Percentiles rank a stretch among this genome's conserved stretches.
Conservation (phyloP, 176 grass and related monocot genomes). For the Oropetium thomaeum region DNA sequence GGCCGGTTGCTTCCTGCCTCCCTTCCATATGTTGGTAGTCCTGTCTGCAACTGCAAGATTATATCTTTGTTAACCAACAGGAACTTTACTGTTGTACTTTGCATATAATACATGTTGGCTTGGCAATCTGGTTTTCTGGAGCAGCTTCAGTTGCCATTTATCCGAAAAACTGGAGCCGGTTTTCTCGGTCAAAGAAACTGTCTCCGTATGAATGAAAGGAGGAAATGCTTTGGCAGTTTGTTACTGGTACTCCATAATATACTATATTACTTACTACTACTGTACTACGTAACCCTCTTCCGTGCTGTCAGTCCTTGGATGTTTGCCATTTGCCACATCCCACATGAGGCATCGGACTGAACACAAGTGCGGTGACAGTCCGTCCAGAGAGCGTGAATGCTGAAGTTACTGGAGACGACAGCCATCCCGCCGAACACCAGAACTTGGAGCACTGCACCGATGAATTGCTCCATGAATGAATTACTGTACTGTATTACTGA, state of each 20-base stretch:
- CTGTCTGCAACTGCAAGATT: not conserved
- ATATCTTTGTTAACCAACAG: not conserved
- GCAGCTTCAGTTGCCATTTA: no score
- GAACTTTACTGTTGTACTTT: not conserved
- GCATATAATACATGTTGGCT: not conserved
- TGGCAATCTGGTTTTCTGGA: not conserved
- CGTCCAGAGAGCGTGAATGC: slow-evolving; percentile 33
- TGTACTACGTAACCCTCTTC: no score
- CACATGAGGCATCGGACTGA: slow-evolving; percentile 13
- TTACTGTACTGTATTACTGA: no score
- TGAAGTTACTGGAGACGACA: not conserved
- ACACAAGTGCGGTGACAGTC: not conserved
- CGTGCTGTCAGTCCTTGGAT: not conserved
- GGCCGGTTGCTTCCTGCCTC: not conserved
- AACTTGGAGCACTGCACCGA: not conserved
- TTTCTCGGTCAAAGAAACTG: not conserved
- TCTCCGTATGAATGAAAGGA: not conserved
- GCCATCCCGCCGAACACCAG: not conserved
- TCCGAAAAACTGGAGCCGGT: not conserved
- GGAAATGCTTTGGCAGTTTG: not conserved
- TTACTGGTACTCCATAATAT: no score
- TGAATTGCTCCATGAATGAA: not conserved
- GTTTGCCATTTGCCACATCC: slow-evolving; percentile 4
- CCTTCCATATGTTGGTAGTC: not conserved
- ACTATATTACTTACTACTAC: no score